These are phyloP conservation scores for Helenozyma rhizophorensis DNA, from an alignment of 805 yeast species.

Conservation along the genomic window DNA sequence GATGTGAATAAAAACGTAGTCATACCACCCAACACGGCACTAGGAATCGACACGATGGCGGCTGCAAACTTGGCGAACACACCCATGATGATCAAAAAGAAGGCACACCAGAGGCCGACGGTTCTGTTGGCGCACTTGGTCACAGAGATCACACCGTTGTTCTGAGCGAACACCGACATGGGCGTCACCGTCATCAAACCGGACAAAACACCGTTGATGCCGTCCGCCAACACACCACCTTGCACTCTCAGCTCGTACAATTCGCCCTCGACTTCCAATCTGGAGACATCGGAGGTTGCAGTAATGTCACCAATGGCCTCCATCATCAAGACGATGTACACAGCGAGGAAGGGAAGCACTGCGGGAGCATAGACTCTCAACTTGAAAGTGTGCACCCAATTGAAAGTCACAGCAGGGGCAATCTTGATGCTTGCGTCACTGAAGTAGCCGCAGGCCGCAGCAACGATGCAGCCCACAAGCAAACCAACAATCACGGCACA, in stretches of 20 bases:
- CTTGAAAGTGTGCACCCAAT: constrained; percentile 83
- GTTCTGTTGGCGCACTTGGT: constrained; percentile 62
- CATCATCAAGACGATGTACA: constrained; percentile 78
- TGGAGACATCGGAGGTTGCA: constrained; percentile 86
- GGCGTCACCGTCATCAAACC: constrained; percentile 80
- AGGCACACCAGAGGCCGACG: constrained; percentile 9
- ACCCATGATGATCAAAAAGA: constrained; percentile 10
- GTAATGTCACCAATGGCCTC: constrained; percentile 94
- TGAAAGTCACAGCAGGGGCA: constrained; percentile 84
- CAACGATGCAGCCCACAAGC: constrained; percentile 83
- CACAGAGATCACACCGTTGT: constrained; percentile 87
- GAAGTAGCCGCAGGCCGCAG: constrained; percentile 85
- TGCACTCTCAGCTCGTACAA: constrained; percentile 84
- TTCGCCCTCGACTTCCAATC: constrained; percentile 78
- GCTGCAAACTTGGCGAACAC: constrained; percentile 10
- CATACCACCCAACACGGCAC: constrained; percentile 72
- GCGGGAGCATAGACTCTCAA: constrained; percentile 76
- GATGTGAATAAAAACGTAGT: constrained; percentile 70
- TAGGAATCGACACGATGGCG: constrained; percentile 10
- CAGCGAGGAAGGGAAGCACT: constrained; percentile 78
- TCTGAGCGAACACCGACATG: constrained; percentile 87
- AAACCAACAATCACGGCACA: constrained; percentile 87
- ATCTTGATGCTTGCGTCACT: constrained; percentile 48
- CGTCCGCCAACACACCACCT: constrained; percentile 92
- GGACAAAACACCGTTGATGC: constrained; percentile 72